These are phyloP conservation scores for Penicillium griseofulvum DNA, from an alignment of 2,329 filamentous ascomycete species.

Conservation along the genomic window DNA sequence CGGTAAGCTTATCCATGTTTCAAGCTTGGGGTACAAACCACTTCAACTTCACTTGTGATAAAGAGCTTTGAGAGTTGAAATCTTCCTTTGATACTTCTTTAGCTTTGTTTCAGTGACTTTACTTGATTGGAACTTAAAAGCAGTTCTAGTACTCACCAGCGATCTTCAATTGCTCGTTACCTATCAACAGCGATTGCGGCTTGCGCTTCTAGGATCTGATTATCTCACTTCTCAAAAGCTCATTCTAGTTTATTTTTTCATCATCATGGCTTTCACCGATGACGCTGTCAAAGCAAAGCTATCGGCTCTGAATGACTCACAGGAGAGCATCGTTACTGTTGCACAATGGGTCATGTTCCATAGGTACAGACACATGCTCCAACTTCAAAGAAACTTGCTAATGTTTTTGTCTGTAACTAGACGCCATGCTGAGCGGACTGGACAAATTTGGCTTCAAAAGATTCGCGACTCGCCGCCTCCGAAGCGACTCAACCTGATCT, in stretches of 20 bases:
- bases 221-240: not conserved
- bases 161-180: not conserved
- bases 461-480: conserved; percentile 82
- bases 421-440: conserved; percentile 87
- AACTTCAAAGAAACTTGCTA: conserved; percentile 19
- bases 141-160: not conserved
- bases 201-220: not conserved
- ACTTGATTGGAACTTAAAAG: not conserved
- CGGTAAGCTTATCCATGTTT: conserved; percentile 19
- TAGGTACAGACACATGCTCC: conserved; percentile 57
- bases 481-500: conserved; percentile 86
- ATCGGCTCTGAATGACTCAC: conserved; percentile 91
- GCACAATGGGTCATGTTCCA: conserved; percentile 99
- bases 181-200: not conserved
- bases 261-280: conserved; percentile 85
- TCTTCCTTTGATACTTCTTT: not conserved
- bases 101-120: not conserved
- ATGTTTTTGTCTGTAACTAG: conserved; percentile 48
- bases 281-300: conserved; percentile 94
- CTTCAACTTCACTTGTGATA: conserved; percentile 11
- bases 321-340: conserved; percentile 93
- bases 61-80: not conserved
- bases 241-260: not conserved
- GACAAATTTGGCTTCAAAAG: conserved; percentile 85
- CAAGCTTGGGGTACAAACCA: conserved; percentile 10